Evolutionary conservation across 2,329 filamentous ascomycete genomes (phyloP), one percentile per base, ranked within the genome.

Genomic region (Talaromyces sp.): DNA sequence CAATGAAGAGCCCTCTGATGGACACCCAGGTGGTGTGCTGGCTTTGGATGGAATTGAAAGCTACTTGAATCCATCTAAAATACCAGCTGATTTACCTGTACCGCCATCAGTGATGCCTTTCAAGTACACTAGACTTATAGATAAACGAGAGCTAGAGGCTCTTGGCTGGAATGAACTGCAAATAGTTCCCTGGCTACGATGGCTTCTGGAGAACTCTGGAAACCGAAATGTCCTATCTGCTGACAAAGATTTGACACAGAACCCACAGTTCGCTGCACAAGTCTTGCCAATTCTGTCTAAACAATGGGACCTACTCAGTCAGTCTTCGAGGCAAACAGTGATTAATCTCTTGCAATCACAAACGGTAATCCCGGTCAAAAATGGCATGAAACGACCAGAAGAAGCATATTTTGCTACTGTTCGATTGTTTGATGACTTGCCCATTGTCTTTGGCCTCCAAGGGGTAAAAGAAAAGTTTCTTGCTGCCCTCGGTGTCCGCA

Each of bases 361-460:
- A 55, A 84, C 91, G 0, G 84, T 96, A 29, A 90, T 99, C 70
- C 94, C 94, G 0, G 97, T 94, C 0, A 97, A 91, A 71, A 76
- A 88, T 65, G 94, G 94, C 8, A 95, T 99, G 92, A 88, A 81
- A 67, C 89, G 85, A 66, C 94, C 94, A 4, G 77, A 80, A 3
- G 92, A 97, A 65, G 88, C 94, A 0, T 99, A 97, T 74, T 97
- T 99, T 69, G 86, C 90, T 1, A 89, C 86, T n/a, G 94, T 99
- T 41, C 94, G 91, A 72, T 80, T 99, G 0, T 99, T 99, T 69
- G 92, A 97, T 63, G 94, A 99, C 71, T 80, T 99, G 17, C 92
- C 94, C 0, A 87, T 88, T 12, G 86, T 97, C 1, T 85, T 88
- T 64, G 86, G 85, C 12, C 86, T 92, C 50, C 86, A 88, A 46